Conservation (phyloP, 1,284 basidiomycete species). For the Microbotryum scabiosae region DNA sequence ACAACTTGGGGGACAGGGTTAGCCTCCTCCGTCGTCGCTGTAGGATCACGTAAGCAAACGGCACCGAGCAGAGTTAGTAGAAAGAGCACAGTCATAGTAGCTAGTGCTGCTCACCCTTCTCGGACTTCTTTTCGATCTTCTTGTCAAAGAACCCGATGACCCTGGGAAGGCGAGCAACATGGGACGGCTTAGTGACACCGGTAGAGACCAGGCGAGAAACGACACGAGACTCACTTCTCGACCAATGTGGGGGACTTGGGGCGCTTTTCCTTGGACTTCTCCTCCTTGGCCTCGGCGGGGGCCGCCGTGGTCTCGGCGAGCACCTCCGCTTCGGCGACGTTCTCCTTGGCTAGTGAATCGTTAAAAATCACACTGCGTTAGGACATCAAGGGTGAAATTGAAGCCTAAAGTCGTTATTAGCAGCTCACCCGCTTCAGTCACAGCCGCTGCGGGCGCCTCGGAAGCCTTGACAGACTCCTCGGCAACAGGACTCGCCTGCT, state of each 20-base stretch:
- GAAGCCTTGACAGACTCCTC: too few relatives aligned
- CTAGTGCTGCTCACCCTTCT: neutral
- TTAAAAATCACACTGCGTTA: too few relatives aligned
- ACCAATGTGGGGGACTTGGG: neutral
- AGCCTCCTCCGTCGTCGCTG: neutral
- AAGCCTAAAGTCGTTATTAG: too few relatives aligned
- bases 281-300: neutral
- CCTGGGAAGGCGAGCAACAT: too few relatives aligned
- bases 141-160: neutral
- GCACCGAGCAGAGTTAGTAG: neutral
- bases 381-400: too few relatives aligned
- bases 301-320: neutral
- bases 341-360: too few relatives aligned
- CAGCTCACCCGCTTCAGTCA: too few relatives aligned
- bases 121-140: neutral
- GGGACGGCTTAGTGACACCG: too few relatives aligned
- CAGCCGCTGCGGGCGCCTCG: too few relatives aligned
- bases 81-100: neutral
- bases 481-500: too few relatives aligned
- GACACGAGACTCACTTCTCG: neutral
- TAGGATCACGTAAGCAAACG: neutral
- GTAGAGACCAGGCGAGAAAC: too few relatives aligned
- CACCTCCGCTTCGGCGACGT: too few relatives aligned
- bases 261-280: neutral
- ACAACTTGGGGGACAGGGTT: conserved; percentile 29